phyloP scores from a whole-genome alignment of 345 rosid genomes.

The Angophora floribunda region DNA sequence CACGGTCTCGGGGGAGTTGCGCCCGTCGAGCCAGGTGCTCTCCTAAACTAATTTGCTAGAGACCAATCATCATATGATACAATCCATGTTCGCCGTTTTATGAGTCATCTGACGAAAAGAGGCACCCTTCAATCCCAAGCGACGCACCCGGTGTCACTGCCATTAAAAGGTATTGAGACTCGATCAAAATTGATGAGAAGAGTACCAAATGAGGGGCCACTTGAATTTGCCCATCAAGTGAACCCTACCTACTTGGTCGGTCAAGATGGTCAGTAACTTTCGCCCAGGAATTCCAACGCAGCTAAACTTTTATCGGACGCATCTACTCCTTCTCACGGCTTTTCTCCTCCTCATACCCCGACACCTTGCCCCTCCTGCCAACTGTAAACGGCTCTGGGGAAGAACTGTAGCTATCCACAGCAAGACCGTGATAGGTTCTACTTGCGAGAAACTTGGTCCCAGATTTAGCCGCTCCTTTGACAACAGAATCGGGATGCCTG shows the following conservation, averaged over 20 bases:
- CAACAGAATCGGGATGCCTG: conserved; percentile 14
- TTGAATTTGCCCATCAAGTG: not conserved
- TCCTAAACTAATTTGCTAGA: not conserved
- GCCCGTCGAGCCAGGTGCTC: not conserved
- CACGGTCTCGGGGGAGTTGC: no score
- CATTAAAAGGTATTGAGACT: not conserved
- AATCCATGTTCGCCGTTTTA: not conserved
- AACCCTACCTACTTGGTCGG: not conserved
- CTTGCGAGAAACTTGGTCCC: conserved; percentile 66
- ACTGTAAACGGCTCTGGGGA: conserved; percentile 38
- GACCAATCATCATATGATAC: not conserved
- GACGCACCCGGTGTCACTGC: not conserved
- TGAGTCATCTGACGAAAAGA: not conserved
- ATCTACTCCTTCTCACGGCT: not conserved
- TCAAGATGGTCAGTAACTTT: not conserved
- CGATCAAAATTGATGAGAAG: not conserved
- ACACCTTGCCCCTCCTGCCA: conserved; percentile 83
- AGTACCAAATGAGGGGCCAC: not conserved
- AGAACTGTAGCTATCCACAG: conserved; percentile 29
- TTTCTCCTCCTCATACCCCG: conserved; percentile 46
- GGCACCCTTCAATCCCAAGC: not conserved
- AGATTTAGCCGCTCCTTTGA: conserved; percentile 57
- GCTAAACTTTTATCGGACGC: not conserved
- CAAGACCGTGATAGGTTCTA: conserved; percentile 75
- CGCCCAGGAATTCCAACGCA: not conserved